These are phyloP conservation scores for Hymenotorrendiella dingleyae DNA, from an alignment of 2,329 filamentous ascomycete genomes.

Conservation along the genomic window DNA sequence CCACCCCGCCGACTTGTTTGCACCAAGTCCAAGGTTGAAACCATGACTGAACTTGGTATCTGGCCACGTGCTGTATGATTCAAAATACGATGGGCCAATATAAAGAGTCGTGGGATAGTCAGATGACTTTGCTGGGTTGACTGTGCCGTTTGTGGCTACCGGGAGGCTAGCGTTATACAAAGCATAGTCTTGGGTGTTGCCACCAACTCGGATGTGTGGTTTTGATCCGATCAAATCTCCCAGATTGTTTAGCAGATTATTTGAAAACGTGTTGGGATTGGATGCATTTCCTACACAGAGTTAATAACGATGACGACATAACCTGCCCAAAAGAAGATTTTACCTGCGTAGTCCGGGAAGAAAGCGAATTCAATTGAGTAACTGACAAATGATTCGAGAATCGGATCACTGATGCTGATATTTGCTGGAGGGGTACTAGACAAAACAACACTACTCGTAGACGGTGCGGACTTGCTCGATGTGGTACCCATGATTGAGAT, in stretches of 20 bases:
- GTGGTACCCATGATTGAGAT: too few species aligned
- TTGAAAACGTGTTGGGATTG: conserved; percentile 52
- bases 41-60: conserved; percentile 53
- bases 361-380: conserved; percentile 47
- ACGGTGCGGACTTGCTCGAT: too few species aligned
- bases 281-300: conserved; percentile 42
- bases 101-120: conserved; percentile 57
- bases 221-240: conserved; percentile 48
- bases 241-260: conserved; percentile 53
- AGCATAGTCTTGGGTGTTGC: conserved; percentile 63
- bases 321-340: not conserved
- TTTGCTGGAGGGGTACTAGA: conserved; percentile 10
- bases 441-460: conserved; percentile 2
- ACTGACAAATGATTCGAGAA: conserved; percentile 42
- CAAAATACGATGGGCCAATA: conserved; percentile 57
- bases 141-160: conserved; percentile 45
- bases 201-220: conserved; percentile 56
- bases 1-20: conserved; percentile 45
- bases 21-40: conserved; percentile 50
- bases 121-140: conserved; percentile 41
- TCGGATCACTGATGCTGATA: conserved; percentile 12
- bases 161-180: conserved; percentile 50
- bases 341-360: conserved; percentile 39
- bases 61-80: conserved; percentile 54
- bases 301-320: not conserved